Percentiles rank a stretch among this genome's conserved stretches.
Conservation (phyloP, 164 flowering plant species). For the Umbilicus rupestris region DNA sequence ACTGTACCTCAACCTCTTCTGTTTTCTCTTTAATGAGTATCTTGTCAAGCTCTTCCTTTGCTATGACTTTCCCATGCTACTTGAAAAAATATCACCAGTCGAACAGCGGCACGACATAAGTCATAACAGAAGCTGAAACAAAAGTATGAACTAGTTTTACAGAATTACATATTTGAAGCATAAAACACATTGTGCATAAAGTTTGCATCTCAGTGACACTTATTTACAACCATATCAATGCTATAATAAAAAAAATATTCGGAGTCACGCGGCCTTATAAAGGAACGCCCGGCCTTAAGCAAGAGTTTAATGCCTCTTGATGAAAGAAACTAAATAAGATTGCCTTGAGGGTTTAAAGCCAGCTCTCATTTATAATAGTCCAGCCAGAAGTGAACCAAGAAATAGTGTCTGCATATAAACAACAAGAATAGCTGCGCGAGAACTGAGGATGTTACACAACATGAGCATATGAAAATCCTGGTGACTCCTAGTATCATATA, state of each 20-base stretch:
- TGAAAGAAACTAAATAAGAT: constrained; percentile 22
- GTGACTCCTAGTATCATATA: no score
- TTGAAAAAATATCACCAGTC: constrained; percentile 7
- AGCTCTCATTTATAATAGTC: constrained; percentile 19
- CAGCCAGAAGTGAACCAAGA: constrained; percentile 33
- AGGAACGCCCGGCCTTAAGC: no score
- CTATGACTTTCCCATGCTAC: constrained; percentile 73
- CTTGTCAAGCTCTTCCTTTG: constrained; percentile 70
- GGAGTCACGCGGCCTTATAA: no score
- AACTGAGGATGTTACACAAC: no score
- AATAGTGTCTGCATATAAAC: constrained; percentile 27
- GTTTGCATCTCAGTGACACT: neutral
- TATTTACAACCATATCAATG: neutral
- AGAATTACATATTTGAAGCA: neutral
- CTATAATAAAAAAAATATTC: no score
- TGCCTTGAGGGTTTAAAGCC: constrained; percentile 18
- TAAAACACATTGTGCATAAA: neutral
- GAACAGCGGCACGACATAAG: neutral
- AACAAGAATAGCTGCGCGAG: neutral
- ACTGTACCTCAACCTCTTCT: constrained; percentile 62
- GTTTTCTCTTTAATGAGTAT: constrained; percentile 62
- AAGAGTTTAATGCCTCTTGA: no score
- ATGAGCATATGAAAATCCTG: no score
- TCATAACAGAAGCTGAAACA: neutral
- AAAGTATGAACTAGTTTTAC: neutral